Percentiles rank a stretch among this genome's conserved stretches.
Conservation (phyloP, 495 filamentous ascomycete genomes). For the Physcia stellaris region DNA sequence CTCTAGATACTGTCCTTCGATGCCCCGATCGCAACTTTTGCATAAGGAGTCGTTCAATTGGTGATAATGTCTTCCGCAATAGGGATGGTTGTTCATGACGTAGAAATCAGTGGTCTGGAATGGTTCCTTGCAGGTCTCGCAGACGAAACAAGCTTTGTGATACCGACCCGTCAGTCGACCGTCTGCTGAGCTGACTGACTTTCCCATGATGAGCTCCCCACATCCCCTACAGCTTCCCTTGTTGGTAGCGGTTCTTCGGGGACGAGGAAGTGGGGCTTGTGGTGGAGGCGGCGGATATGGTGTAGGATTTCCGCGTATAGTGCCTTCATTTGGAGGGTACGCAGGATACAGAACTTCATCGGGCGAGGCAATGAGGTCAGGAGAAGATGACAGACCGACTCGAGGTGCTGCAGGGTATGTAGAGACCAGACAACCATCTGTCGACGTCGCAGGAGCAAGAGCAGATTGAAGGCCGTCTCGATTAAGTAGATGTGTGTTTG, state of each 20-base stretch:
- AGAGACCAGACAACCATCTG: too few species aligned
- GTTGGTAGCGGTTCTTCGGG: constrained; percentile 17
- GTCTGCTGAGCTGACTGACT: constrained; percentile 86
- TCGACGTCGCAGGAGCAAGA: too few species aligned
- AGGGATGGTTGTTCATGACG: constrained; percentile 72
- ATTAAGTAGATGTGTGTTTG: too few species aligned
- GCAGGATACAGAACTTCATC: too few species aligned
- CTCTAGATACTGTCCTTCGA: constrained; percentile 92
- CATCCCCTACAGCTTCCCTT: constrained; percentile 82
- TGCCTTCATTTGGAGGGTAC: too few species aligned
- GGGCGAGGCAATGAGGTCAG: constrained; percentile 15
- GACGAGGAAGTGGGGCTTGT: constrained; percentile 16
- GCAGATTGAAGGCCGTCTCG: too few species aligned
- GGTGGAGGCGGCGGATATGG: constrained; percentile 19
- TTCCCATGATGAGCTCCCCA: constrained; percentile 63
- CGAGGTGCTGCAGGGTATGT: too few species aligned
- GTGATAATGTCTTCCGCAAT: constrained; percentile 89
- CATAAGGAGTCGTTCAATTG: constrained; percentile 79
- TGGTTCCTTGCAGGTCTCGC: constrained; percentile 64
- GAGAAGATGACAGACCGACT: constrained; percentile 13
- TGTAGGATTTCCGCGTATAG: too few species aligned
- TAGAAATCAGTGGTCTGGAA: constrained; percentile 90
- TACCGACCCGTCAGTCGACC: constrained; percentile 88
- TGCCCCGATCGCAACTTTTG: constrained; percentile 62
- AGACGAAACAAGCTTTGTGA: constrained; percentile 89